Conservation (phyloP, 169 alveolate species). For the Eimeria maxima region DNA sequence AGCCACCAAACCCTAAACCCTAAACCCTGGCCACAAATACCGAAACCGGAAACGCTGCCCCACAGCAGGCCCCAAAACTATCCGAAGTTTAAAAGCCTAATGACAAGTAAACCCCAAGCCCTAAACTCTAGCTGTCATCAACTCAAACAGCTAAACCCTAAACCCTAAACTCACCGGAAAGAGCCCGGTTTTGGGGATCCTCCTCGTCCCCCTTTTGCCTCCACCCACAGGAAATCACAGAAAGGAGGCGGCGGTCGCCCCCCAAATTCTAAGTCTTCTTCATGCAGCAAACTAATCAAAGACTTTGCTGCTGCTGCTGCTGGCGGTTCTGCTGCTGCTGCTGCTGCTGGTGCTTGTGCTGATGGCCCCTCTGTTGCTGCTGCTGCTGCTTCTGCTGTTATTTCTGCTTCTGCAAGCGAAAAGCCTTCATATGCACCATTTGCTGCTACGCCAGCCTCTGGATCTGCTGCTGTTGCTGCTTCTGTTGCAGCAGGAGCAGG, state of each 20-base stretch:
- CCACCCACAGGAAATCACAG: conserved; percentile 81
- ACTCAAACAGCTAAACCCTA: background rate
- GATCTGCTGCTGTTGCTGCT: too few species aligned
- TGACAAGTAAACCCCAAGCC: background rate
- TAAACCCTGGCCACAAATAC: background rate
- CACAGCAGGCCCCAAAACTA: background rate
- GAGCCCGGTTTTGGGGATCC: conserved; percentile 71
- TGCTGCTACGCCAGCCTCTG: too few species aligned
- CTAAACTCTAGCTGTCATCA: background rate
- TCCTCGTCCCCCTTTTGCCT: conserved; percentile 79
- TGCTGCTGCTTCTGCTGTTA: too few species aligned
- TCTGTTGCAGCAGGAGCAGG: too few species aligned
- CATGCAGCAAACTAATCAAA: background rate
- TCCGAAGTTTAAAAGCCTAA: too few species aligned
- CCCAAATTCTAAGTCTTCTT: conserved; percentile 50
- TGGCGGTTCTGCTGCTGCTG: background rate
- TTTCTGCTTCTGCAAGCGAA: too few species aligned
- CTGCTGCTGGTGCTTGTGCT: background rate
- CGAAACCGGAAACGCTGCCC: background rate
- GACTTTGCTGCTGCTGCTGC: background rate
- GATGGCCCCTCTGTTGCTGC: background rate
- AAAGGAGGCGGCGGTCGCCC: conserved; percentile 75
- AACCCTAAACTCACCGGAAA: conserved; percentile 68
- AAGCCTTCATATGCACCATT: too few species aligned
- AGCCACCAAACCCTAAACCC: background rate